Base-by-base conservation (phyloP, 768 basidiomycete genomes). In the Suillus cothurnatus region DNA sequence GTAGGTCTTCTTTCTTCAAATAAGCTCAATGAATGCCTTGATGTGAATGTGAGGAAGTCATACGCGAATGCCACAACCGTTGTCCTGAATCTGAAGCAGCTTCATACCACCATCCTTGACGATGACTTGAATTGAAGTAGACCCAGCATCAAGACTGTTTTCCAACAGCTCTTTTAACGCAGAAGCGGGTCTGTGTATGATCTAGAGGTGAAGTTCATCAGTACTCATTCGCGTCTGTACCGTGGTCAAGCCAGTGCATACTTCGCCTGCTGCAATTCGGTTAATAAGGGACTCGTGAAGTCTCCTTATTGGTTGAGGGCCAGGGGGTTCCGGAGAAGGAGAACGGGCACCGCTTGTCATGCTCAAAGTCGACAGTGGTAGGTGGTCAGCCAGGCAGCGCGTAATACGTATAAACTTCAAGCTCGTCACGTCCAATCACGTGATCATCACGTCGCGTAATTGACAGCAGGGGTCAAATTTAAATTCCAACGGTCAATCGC, bases 91-190 rank as follows among this genome's bases (percentile, higher is more conserved):
- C 77, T 97, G 94, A 43, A 99, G 84, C 19, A 96, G 80, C 74
- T 97, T 99, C 81, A 98, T 80, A 4, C 97, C 97, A 1, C 97
- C 97, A 68, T 99, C 97, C 77, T 97, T 98, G 69, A 96, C 84
- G 0, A 89, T 93, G 61, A 99, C 81, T 43, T 90, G 88, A 73
- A 99, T 94, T 0, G 88, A 88, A 0, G 92, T 95, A 28, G 94
- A 82, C 0, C 93, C 91, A 0, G 97, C 97, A 78, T 99, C 97
- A n/a, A 99, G 83, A 26, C 90, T 85, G 70, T 99, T 99, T 78
- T 99, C 97, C 17, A 99, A 80, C 1, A 99, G 82, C 75, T 99
- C 97, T 75, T 99, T 99, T 62, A 99, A 83, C 2, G 97, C 97
- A 66, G 96, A 98, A 6, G 94, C 88, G 0, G 97, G 97, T 47